Percentiles rank a stretch among this genome's conserved stretches.
These are phyloP conservation scores for Lentinus tigrinus DNA, from an alignment of 768 basidiomycete species.

Conservation along the genomic window DNA sequence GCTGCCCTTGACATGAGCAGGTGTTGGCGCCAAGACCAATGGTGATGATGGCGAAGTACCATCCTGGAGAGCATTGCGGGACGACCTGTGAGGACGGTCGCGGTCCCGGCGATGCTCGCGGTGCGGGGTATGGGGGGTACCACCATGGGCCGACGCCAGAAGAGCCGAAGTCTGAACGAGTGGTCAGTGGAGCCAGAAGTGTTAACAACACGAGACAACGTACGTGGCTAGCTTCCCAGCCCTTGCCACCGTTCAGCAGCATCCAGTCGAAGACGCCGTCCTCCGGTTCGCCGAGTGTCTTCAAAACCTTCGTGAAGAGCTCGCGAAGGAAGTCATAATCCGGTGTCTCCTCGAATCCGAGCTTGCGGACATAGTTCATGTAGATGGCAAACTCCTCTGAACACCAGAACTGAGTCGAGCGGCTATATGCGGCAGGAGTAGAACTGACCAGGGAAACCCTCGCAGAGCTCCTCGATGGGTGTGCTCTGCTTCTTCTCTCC, in stretches of 20 bases:
- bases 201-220: constrained; percentile 29
- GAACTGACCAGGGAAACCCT: constrained; percentile 88
- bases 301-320: constrained; percentile 88
- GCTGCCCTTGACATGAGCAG: constrained; percentile 61
- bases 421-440: background rate
- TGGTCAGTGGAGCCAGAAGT: background rate
- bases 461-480: constrained; percentile 87
- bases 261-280: constrained; percentile 98
- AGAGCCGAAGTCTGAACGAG: constrained; percentile 38
- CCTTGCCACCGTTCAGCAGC: constrained; percentile 89
- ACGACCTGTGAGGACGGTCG: constrained; percentile 33
- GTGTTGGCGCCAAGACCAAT: constrained; percentile 63
- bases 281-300: constrained; percentile 83
- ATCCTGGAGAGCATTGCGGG: constrained; percentile 54
- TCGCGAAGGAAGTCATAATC: constrained; percentile 98
- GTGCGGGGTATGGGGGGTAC: constrained; percentile 53
- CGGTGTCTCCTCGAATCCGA: constrained; percentile 96
- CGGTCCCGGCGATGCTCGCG: constrained; percentile 55
- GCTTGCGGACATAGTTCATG: constrained; percentile 98
- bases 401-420: background rate
- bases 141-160: constrained; percentile 50
- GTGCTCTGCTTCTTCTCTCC: constrained; percentile 99
- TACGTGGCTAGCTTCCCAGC: constrained; percentile 90
- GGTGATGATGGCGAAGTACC: constrained; percentile 53
- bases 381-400: constrained; percentile 97